Conservation (phyloP, 2,329 filamentous ascomycete species). For the Epichloe sylvatica region DNA sequence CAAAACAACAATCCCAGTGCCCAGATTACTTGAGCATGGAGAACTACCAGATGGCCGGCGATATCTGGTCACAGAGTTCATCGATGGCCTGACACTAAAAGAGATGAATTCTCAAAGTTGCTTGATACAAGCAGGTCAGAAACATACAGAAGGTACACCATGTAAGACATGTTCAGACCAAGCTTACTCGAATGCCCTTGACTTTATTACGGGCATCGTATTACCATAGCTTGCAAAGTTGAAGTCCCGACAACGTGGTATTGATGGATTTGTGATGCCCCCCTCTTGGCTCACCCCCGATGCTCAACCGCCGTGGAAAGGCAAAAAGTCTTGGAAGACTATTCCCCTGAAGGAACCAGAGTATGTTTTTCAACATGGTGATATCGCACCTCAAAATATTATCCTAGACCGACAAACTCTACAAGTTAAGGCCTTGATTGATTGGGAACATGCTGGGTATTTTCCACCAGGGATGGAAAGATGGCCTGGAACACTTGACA, state of each 20-base stretch:
- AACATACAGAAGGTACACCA: background rate
- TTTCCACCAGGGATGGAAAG: conserved; percentile 7
- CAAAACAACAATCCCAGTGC: conserved; percentile 7
- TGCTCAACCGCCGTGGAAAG: conserved; percentile 5
- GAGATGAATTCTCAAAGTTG: background rate
- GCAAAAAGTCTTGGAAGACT: conserved; percentile 2
- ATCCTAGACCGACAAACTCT: conserved; percentile 5
- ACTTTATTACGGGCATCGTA: conserved; percentile 3
- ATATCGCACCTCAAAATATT: conserved; percentile 6
- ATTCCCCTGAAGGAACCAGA: conserved; percentile 3
- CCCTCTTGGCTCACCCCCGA: conserved; percentile 6
- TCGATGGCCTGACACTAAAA: conserved; percentile 2
- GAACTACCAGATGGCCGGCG: conserved; percentile 4
- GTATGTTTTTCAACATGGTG: conserved; percentile 8
- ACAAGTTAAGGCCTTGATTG: conserved; percentile 7
- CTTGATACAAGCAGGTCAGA: background rate
- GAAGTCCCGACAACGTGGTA: conserved; percentile 4
- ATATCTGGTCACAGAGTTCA: conserved; percentile 5
- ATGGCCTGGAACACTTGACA: conserved; percentile 6
- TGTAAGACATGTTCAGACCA: conserved; percentile 4
- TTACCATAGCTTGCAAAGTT: conserved; percentile 5
- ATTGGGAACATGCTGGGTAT: conserved; percentile 9
- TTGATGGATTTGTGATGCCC: conserved; percentile 9
- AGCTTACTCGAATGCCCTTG: conserved; percentile 4
- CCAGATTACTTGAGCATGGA: conserved; percentile 4